Evolutionary conservation across 768 basidiomycete genomes (phyloP).

Genomic region (Chalciporus pseudorubinellus): DNA sequence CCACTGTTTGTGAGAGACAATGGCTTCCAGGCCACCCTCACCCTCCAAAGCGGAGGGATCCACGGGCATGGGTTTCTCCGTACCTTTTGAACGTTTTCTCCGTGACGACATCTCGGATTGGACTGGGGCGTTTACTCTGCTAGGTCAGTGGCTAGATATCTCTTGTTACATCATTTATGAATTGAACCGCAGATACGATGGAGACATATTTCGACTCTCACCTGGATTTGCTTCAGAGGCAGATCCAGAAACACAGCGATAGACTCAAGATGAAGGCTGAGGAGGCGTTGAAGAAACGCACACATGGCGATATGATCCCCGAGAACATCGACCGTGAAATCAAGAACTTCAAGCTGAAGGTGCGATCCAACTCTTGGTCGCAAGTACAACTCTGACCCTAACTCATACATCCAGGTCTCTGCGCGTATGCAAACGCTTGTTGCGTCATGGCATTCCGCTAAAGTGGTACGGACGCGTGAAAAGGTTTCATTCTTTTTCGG

Average conservation of each 20-base stretch:
- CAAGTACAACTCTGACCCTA: not conserved
- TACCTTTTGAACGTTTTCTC: slow-evolving; percentile 69
- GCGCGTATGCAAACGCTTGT: slow-evolving; percentile 74
- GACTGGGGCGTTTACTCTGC: slow-evolving; percentile 79
- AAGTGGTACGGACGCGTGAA: slow-evolving; percentile 78
- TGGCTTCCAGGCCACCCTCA: slow-evolving; percentile 40
- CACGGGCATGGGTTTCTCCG: slow-evolving; percentile 51
- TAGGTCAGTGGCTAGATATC: slow-evolving; percentile 51
- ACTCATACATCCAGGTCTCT: slow-evolving; percentile 56
- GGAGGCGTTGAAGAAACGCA: slow-evolving; percentile 68
- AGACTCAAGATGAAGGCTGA: slow-evolving; percentile 80
- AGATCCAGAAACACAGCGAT: slow-evolving; percentile 84
- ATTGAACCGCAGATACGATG: slow-evolving; percentile 66
- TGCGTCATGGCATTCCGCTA: slow-evolving; percentile 89
- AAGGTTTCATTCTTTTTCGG: slow-evolving; percentile 92
- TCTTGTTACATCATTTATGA: not conserved
- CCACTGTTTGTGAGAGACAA: slow-evolving; percentile 17
- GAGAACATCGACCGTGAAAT: slow-evolving; percentile 86
- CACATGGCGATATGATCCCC: slow-evolving; percentile 55
- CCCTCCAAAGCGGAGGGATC: slow-evolving; percentile 34
- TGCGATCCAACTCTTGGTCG: slow-evolving; percentile 22
- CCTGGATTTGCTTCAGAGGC: slow-evolving; percentile 77
- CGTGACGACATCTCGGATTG: slow-evolving; percentile 75
- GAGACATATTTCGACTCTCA: slow-evolving; percentile 96
- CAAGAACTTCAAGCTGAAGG: slow-evolving; percentile 84